A percentile compares a stretch with the other conserved stretches of the same genome.
phyloP scores from a whole-genome alignment of 1,284 basidiomycete genomes.

The Cutaneotrichosporon sp. region DNA sequence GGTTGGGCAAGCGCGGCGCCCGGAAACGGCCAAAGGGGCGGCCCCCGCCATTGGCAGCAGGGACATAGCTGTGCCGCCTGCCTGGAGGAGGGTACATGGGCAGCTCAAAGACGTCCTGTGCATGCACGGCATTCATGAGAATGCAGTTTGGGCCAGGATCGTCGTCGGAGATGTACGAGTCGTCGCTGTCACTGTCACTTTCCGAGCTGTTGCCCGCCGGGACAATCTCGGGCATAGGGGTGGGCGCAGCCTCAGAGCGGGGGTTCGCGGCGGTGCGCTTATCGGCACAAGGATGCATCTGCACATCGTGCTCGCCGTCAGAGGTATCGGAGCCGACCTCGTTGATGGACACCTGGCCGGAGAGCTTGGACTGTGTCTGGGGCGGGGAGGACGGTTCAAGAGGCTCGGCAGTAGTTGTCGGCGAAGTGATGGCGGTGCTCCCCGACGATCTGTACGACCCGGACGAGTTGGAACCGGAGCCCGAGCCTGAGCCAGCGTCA shows the following conservation, averaged over 20 bases:
- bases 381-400: conserved; percentile 3
- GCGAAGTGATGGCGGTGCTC: conserved; percentile 25
- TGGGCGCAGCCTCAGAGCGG: not conserved
- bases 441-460: conserved; percentile 34
- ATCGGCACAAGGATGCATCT: conserved; percentile 44
- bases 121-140: conserved; percentile 44
- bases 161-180: conserved; percentile 19
- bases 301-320: conserved; percentile 29
- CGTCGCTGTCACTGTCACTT: conserved; percentile 5
- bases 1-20: conserved; percentile 35
- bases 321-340: not conserved
- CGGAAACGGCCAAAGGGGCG: conserved; percentile 30
- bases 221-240: conserved; percentile 4
- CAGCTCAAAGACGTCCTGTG: conserved; percentile 45
- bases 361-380: not conserved
- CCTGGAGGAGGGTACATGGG: conserved; percentile 24
- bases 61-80: conserved; percentile 8
- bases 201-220: conserved; percentile 8
- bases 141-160: conserved; percentile 37
- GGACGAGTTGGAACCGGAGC: conserved; percentile 22
- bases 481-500: too few species aligned
- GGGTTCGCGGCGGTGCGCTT: conserved; percentile 20
- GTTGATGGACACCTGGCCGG: not conserved
- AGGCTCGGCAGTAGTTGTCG: conserved; percentile 16
- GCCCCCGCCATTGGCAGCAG: conserved; percentile 5